Evolutionary conservation across 139 green algal genomes (phyloP), one percentile per base, ranked within the genome.

Genomic region (Chlamydomonas schloesseri): DNA sequence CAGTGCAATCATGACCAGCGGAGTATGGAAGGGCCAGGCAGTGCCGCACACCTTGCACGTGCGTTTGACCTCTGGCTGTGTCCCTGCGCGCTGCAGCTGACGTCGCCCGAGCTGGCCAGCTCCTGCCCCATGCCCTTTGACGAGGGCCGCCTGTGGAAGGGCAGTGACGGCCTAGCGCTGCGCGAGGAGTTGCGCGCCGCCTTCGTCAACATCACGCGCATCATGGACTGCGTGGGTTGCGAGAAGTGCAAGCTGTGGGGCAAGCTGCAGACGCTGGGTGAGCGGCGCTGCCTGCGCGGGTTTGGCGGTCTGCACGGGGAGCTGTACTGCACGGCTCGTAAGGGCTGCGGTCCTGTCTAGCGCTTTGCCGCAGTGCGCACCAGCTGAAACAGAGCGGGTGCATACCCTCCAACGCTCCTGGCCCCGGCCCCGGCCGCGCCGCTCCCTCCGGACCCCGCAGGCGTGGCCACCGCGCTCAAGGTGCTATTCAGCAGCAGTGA

Each of bases 181-280:
- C 94, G 92, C 84, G 37, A 77, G 53, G 84, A 97, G 86, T 90
- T 99, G 73, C 90, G 93, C 74, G 71, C 34, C 28, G 84, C 94
- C 31, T 99, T 99, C 87, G 94, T 94, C 15, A 99, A 99, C 91
- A 99, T 99, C 88, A 98, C 95, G 24, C 90, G 77, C 28, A 92
- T 98, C 72, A 99, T 99, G 97, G 97, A 99, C 94, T 99, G 98
- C 88, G 97, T 99, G 46, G 97, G 97, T 29, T 99, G 98, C 84
- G 97, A 99, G 86, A 99, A 99, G 88, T 99, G 98, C 96, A 99
- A 98, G 93, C 95, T 99, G 65, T 99, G 97, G 97, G 98, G 97
- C 82, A 99, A 99, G 95, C 94, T 99, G 83, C 97, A 99, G 91
- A 95, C 98, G 31, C 90, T 99, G 55, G 98, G 94, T 93, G 85